Base-by-base conservation (phyloP, 441 rosid species). In the Pelargonium australe region DNA sequence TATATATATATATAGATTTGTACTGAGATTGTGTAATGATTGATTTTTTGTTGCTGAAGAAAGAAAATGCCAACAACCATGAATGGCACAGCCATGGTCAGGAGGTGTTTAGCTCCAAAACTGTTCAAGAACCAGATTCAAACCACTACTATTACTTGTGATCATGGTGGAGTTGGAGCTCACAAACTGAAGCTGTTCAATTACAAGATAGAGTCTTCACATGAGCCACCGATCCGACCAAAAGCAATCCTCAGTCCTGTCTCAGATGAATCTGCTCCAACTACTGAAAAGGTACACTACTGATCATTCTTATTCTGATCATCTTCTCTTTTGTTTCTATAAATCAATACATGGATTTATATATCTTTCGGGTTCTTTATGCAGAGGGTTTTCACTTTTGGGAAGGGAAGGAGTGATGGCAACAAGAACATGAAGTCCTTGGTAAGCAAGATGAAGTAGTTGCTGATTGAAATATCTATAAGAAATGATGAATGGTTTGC, bases 371-470 rank as follows among this genome's bases (percentile, higher is more conserved):
- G 61, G 47, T 66, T 64, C 9, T 34, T 9, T 74, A 41, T 68
- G 78, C 88, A 94, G 98, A 71, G 96, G 66, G 97, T 91, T 20
- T 94, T 87, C 77, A 86, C 85, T 40, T 91, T 94, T 64, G 98
- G 98, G 13, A 91, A 89, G 78, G 97, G 98, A 76, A 85, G 80
- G 79, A 94, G 96, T 67, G 97, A 94, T 77, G 98, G 98, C 77
- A 82, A 94, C 82, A 94, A 89, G 84, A 85, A 87, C 87, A 91
- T 94, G 97, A 94, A 94, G 80, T 83, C 90, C 66, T 76, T 94
- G 95, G 98, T 94, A 80, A 82, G 81, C 62, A 25, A 10, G 2
- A 28, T 28, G 31, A 28, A 28, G 31, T 28, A 3, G 31, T 28
- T 28, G 2, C 31, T 28, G 4, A 28, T 28, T 28, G 4, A 28